These are phyloP conservation scores for Musa beccarii DNA, from an alignment of 176 grass and related monocot genomes.

Conservation along the genomic window DNA sequence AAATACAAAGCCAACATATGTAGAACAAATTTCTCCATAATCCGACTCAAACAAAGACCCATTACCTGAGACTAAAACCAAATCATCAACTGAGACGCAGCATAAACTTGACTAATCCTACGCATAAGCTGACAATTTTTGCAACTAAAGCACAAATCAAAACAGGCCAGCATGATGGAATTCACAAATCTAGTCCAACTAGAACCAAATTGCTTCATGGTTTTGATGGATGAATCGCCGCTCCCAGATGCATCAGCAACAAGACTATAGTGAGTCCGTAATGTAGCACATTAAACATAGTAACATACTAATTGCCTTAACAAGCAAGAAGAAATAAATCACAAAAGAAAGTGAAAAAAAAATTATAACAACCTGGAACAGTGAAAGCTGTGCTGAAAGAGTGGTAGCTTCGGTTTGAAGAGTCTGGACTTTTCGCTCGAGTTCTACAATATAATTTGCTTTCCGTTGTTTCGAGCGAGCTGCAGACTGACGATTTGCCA, in stretches of 20 bases:
- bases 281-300: neutral
- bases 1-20: neutral
- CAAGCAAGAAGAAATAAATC: neutral
- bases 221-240: neutral
- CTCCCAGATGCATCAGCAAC: neutral
- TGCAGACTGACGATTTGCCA: conserved; percentile 92
- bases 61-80: neutral
- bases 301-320: neutral
- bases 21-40: neutral
- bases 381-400: conserved; percentile 83
- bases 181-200: neutral
- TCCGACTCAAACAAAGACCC: neutral
- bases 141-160: neutral
- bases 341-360: neutral
- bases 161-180: too few relatives aligned
- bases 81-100: neutral
- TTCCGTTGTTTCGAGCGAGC: conserved; percentile 95
- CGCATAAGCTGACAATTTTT: neutral
- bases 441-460: conserved; percentile 86
- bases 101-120: neutral
- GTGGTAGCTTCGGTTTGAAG: conserved; percentile 99
- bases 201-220: neutral
- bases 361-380: conserved; percentile 59
- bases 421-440: conserved; percentile 87
- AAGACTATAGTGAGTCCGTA: neutral